These are phyloP conservation scores for Rhodotorula sp. DNA, from an alignment of 1,284 basidiomycete genomes.

Conservation along the genomic window DNA sequence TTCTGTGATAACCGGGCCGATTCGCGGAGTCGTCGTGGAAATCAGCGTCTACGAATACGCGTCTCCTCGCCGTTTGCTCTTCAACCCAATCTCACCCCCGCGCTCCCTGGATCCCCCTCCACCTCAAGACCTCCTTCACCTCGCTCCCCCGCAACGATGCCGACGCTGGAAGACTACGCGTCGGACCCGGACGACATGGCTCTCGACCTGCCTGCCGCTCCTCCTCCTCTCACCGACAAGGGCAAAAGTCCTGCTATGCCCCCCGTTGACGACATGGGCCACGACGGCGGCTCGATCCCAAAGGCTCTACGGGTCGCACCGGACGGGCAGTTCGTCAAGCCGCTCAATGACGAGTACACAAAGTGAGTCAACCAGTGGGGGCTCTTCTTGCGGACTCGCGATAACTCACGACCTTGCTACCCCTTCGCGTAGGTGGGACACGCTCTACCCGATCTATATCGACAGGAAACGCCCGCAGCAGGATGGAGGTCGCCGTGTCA, in stretches of 20 bases:
- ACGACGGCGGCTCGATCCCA: conserved; percentile 6
- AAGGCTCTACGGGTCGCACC: conserved; percentile 17
- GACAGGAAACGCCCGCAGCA: conserved; percentile 88
- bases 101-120: neutral
- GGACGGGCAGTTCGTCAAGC: conserved; percentile 10
- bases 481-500: conserved; percentile 75
- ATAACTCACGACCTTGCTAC: neutral
- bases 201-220: neutral
- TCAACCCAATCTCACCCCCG: neutral
- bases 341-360: conserved; percentile 2
- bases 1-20: too few relatives aligned
- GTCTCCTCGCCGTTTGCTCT: too few relatives aligned
- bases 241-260: conserved; percentile 2
- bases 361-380: neutral
- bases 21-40: too few relatives aligned
- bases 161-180: conserved; percentile 26
- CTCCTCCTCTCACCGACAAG: conserved; percentile 3
- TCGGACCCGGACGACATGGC: conserved; percentile 28
- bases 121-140: neutral
- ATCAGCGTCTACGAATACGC: neutral
- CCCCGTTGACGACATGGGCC: neutral
- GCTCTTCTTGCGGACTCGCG: neutral
- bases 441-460: conserved; percentile 89
- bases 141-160: conserved; percentile 6
- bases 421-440: conserved; percentile 22